phyloP scores from a whole-genome alignment of 768 basidiomycete species.

The Lactifluus hygrophoroides region DNA sequence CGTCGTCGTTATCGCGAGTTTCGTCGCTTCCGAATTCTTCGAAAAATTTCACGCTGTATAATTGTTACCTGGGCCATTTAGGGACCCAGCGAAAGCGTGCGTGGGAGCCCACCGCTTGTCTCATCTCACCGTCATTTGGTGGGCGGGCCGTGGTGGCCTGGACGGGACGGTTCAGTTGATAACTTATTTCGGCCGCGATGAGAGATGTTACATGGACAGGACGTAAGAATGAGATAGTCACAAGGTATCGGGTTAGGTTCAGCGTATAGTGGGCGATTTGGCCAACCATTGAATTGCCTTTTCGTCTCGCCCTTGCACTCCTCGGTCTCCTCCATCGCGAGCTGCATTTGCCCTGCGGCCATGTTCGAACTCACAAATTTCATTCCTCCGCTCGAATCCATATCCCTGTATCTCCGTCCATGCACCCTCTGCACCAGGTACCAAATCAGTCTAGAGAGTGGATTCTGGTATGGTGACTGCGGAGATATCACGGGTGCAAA shows the following conservation, averaged over 20 bases:
- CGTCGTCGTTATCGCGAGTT: not conserved
- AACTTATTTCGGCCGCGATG: no score
- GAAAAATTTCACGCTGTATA: no score
- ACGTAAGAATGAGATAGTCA: no score
- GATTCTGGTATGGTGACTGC: constrained; percentile 8
- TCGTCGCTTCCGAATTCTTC: not conserved
- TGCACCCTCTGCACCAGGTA: not conserved
- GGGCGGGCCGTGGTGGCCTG: no score
- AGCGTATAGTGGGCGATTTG: not conserved
- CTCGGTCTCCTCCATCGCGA: no score
- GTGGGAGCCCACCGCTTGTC: no score
- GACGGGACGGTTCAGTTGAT: no score
- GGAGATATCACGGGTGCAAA: constrained; percentile 6
- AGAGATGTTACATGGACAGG: no score
- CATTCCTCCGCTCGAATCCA: not conserved
- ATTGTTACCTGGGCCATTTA: no score
- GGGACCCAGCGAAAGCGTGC: no score
- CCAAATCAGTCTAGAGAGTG: constrained; percentile 12
- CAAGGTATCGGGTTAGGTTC: not conserved
- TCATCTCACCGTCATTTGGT: no score
- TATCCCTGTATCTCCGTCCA: not conserved
- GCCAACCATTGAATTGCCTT: not conserved
- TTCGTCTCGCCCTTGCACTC: not conserved
- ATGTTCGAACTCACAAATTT: constrained; percentile 2
- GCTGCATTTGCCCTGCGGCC: not conserved